These are phyloP conservation scores for Linnemannia hyalina DNA, from an alignment of 192 early-diverging fungal species.

Conservation along the genomic window DNA sequence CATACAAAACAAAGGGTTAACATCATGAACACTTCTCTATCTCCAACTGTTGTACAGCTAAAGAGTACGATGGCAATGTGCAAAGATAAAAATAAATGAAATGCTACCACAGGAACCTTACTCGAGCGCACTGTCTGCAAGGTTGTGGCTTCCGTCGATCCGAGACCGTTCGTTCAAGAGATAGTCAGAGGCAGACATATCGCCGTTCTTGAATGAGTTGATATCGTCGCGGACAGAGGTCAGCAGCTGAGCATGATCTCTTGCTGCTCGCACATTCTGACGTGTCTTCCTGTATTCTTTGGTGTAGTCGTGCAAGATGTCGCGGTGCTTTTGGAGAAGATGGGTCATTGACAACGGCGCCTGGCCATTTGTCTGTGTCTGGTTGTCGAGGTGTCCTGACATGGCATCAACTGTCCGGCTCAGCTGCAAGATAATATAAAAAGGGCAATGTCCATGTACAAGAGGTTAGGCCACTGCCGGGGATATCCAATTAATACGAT, in stretches of 20 bases:
- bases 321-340: constrained; percentile 80
- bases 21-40: not conserved
- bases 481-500: not conserved
- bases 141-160: constrained; percentile 79
- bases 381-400: constrained; percentile 71
- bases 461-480: not conserved
- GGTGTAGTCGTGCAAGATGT: constrained; percentile 84
- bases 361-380: constrained; percentile 54
- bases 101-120: constrained; percentile 53
- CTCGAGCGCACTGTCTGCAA: constrained; percentile 86
- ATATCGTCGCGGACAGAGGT: constrained; percentile 74
- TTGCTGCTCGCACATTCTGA: constrained; percentile 71
- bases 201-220: constrained; percentile 46
- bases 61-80: not conserved
- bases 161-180: constrained; percentile 76
- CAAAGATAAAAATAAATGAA: not conserved
- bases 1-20: not conserved
- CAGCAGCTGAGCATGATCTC: constrained; percentile 79
- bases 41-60: not conserved
- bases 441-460: not conserved
- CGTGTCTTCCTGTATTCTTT: constrained; percentile 81
- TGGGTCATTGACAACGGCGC: constrained; percentile 78
- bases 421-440: constrained; percentile 60
- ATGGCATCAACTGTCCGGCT: constrained; percentile 71
- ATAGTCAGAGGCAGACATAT: constrained; percentile 67